These are phyloP conservation scores for Moricandia moricandioides DNA, from an alignment of 345 rosid genomes.

Conservation along the genomic window DNA sequence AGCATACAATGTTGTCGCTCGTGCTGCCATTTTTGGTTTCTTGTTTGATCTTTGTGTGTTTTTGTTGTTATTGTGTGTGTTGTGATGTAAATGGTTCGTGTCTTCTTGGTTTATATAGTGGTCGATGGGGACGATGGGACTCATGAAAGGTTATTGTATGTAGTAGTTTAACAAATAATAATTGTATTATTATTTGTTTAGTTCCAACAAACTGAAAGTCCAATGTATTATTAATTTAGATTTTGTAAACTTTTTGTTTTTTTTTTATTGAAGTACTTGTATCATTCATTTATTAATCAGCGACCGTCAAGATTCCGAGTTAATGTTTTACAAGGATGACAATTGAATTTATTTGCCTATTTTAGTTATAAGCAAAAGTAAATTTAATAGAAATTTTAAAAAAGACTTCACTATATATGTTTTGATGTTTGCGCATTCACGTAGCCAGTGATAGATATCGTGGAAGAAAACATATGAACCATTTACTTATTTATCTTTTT, in stretches of 20 bases:
- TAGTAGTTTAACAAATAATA: background rate
- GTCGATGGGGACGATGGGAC: background rate
- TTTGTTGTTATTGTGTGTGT: background rate
- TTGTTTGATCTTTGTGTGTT: background rate
- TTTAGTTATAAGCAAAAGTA: too few species aligned
- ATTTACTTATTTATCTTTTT: background rate
- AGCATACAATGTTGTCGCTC: conserved; percentile 6
- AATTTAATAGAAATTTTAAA: background rate
- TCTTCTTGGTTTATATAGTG: conserved; percentile 17
- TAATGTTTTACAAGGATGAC: too few species aligned
- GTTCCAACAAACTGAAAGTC: background rate
- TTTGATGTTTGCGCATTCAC: background rate
- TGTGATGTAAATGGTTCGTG: conserved; percentile 5
- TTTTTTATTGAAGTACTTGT: too few species aligned
- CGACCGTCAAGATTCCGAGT: too few species aligned
- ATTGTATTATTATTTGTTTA: background rate
- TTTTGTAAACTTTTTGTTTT: background rate
- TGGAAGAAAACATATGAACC: background rate
- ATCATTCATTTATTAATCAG: background rate
- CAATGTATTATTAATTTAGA: background rate
- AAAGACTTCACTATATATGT: background rate
- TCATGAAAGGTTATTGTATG: background rate
- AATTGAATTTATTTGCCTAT: too few species aligned
- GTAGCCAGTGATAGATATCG: background rate
- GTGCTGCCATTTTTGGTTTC: conserved; percentile 5